These are phyloP conservation scores for Artemisia annua DNA, from an alignment of 129 eudicot genomes.

Conservation along the genomic window DNA sequence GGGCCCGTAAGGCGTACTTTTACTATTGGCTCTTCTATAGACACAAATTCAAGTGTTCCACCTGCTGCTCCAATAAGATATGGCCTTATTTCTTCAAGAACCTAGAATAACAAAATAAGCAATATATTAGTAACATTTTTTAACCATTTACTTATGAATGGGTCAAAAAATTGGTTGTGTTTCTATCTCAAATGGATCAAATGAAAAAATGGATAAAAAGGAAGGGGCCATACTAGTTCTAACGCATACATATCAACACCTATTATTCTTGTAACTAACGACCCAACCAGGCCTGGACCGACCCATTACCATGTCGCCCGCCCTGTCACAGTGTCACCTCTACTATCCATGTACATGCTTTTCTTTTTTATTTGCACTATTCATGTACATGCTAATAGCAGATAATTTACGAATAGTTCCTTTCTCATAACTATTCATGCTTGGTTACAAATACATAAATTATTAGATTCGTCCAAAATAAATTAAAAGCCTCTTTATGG, in stretches of 20 bases:
- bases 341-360: too few species aligned
- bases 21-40: conserved; percentile 94
- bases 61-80: conserved; percentile 98
- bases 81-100: conserved; percentile 94
- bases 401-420: neutral
- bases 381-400: too few species aligned
- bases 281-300: too few species aligned
- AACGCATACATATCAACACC: too few species aligned
- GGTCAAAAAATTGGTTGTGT: neutral
- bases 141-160: neutral
- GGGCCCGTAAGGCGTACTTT: conserved; percentile 89
- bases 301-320: neutral
- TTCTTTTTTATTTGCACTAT: too few species aligned
- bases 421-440: neutral
- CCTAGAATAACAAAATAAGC: conserved; percentile 42
- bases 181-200: neutral
- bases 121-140: neutral
- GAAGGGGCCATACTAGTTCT: neutral
- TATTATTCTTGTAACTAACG: too few species aligned
- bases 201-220: neutral
- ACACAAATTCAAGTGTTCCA: conserved; percentile 74
- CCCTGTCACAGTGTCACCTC: neutral
- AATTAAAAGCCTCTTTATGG: neutral
- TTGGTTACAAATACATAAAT: neutral
- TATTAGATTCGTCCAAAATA: neutral